Evolutionary conservation across 1,284 basidiomycete genomes (phyloP), one percentile per base, ranked within the genome.

Genomic region (Sanghuangporus sanghuang): DNA sequence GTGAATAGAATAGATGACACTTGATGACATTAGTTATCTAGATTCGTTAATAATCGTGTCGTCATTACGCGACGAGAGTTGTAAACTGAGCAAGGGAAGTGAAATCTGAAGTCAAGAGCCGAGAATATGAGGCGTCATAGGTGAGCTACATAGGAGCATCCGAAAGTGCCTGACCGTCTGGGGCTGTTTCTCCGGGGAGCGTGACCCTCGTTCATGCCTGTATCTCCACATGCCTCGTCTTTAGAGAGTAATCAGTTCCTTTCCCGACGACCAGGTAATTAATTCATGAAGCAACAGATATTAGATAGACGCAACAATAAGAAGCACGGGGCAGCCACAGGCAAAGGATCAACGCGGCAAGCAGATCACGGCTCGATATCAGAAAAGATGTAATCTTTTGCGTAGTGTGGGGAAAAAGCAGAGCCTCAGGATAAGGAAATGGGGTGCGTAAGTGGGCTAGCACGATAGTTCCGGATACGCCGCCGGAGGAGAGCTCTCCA

Each of bases 351-450:
- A 52, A 52, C 18, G 50, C 50, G 9, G 32, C 27, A n/a, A 32
- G 27, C 2, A 54, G 53, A 54, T 54, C 36, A 38, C 6, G 32
- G 9, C 52, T 53, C 52, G 32, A 53, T 53, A 32, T 32, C 48
- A 49, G 48, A 27, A 54, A 38, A 54, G 35, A 23, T 38, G 32
- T 3, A 54, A 32, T 54, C 53, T 36, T 54, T 38, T 54, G 32
- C 27, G 52, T 53, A 32, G 52, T 54, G 53, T 54, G 53, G 53
- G 53, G 53, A 54, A 54, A 54, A 54, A n/a, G 32, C 35, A n/a
- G 53, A 12, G 23, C 32, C 16, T 54, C 27, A 54, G 53, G 32
- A 38, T 38, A 38, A 54, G 53, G 32, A 54, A 38, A 54, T 38
- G 53, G 53, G 53, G 53, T 54, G 53, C 53, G 32, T 54, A 32